Base-by-base conservation (phyloP, 2,329 filamentous ascomycete genomes). In the Ascochyta lentis region DNA sequence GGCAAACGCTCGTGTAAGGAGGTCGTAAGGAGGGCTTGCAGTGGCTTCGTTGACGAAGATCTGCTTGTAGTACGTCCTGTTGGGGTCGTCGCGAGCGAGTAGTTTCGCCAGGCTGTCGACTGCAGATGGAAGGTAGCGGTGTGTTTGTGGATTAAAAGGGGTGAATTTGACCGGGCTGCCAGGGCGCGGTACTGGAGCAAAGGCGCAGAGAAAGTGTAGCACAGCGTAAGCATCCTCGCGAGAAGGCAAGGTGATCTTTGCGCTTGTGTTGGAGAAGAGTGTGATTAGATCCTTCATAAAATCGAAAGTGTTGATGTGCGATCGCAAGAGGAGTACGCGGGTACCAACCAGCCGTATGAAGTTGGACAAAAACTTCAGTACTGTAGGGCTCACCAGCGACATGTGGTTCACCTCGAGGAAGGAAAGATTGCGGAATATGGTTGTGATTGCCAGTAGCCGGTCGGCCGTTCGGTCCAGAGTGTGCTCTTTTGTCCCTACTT, bases 201-300 rank as follows among this genome's bases (percentile, higher is more conserved):
- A 99, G 2, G 94, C 87, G 46, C 98, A 81, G 26, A 99, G 81
- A 74, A 99, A 96, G 70, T 96, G 89, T 35, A 99, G 80, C 6
- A 98, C 81, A 67, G 90, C 92, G 35, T 92, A 81, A 0, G 93
- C 93, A 71, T 98, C 93, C 70, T 98, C 93, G 60, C 90, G 88
- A 19, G 89, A 89, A 1, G 92, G 89, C 35, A 99, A 81, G 69
- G 94, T 89, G 48, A 98, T 84, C 9, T 86, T 85, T 42, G 90
- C 86, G 7, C 92, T 88, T 43, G 96, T 86, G 74, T 99, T 98
- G 53, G 94, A 97, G 50, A 99, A 81, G 63, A 96, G 87, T 15
- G 92, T 89, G 54, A 98, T 86, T 27, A 92, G 81, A 74, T 99
- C 95, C 77, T 99, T 99, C 91, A 97, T 96, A 68, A 98, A 94